A percentile compares a stretch with the other conserved stretches of the same genome.
phyloP scores from a whole-genome alignment of 2,329 filamentous ascomycete species.

The Leptodontidium sp. region DNA sequence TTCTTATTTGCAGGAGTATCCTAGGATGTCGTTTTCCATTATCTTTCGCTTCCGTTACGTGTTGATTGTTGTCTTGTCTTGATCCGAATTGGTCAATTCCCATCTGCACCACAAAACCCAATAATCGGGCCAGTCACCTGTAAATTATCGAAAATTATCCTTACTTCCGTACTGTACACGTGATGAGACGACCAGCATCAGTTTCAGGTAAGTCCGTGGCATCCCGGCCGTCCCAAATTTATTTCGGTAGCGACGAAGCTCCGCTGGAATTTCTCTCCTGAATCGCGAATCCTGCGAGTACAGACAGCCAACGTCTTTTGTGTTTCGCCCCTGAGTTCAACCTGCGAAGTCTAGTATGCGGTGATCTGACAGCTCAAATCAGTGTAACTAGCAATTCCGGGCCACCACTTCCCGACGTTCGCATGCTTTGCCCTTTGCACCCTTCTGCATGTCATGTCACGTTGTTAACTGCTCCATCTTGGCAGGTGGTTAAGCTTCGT shows the following conservation, averaged over 20 bases:
- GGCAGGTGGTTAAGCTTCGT: slow-evolving; percentile 12
- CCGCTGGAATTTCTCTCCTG: no score
- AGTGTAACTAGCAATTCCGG: neutral
- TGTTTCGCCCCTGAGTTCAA: neutral
- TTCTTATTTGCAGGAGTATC: no score
- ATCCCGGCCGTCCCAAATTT: neutral
- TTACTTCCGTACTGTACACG: no score
- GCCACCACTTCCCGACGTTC: neutral
- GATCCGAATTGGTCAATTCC: no score
- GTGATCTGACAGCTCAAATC: slow-evolving; percentile 1
- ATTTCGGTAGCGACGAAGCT: neutral
- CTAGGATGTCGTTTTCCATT: no score
- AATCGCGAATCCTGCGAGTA: neutral
- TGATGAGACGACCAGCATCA: no score
- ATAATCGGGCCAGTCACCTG: no score
- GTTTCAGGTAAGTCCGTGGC: neutral
- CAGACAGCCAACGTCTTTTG: neutral
- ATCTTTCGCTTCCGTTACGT: no score
- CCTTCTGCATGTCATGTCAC: neutral
- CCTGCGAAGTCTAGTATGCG: neutral
- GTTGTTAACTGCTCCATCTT: neutral
- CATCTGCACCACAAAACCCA: no score
- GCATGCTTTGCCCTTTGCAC: neutral
- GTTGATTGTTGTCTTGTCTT: no score
- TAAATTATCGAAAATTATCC: no score